Conservation (phyloP, 1,139 yeast species). For the Protomyces gravidus region DNA sequence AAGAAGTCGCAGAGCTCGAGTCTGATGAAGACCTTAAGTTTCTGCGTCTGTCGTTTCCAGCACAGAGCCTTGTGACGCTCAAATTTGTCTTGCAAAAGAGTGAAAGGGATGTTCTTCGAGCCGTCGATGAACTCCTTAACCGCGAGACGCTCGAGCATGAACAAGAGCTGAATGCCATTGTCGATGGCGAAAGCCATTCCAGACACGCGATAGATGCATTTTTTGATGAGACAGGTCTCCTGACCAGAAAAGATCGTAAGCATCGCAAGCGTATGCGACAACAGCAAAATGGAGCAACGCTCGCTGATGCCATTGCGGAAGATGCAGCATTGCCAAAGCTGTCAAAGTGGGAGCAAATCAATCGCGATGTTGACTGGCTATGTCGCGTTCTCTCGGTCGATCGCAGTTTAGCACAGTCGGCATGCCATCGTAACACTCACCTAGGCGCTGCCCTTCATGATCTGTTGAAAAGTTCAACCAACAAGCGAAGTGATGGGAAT, state of each 20-base stretch:
- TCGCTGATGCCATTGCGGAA: neutral
- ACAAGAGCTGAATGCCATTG: conserved; percentile 7
- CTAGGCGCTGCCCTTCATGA: conserved; percentile 20
- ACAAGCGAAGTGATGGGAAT: neutral
- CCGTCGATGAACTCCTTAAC: conserved; percentile 29
- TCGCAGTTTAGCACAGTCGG: conserved; percentile 4
- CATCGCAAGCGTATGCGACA: conserved; percentile 6
- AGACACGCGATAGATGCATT: conserved; percentile 10
- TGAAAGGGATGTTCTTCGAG: conserved; percentile 17
- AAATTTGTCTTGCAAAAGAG: conserved; percentile 25
- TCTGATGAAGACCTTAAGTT: conserved; percentile 23
- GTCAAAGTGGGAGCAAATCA: conserved; percentile 25
- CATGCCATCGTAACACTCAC: conserved; percentile 16
- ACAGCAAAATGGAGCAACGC: neutral
- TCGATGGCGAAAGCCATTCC: conserved; percentile 1
- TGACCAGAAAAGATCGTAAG: neutral
- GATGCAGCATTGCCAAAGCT: neutral
- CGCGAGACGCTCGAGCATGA: conserved; percentile 25
- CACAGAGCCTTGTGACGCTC: conserved; percentile 13
- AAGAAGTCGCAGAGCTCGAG: conserved; percentile 1
- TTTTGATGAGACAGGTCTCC: neutral
- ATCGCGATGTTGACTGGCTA: conserved; percentile 21
- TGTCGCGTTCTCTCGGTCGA: neutral
- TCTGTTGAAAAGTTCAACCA: neutral
- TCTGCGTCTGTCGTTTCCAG: conserved; percentile 25